A percentile compares a stretch with the other conserved stretches of the same genome.
Conservation (phyloP, 106 monocot species). For the Posidonia australis region DNA sequence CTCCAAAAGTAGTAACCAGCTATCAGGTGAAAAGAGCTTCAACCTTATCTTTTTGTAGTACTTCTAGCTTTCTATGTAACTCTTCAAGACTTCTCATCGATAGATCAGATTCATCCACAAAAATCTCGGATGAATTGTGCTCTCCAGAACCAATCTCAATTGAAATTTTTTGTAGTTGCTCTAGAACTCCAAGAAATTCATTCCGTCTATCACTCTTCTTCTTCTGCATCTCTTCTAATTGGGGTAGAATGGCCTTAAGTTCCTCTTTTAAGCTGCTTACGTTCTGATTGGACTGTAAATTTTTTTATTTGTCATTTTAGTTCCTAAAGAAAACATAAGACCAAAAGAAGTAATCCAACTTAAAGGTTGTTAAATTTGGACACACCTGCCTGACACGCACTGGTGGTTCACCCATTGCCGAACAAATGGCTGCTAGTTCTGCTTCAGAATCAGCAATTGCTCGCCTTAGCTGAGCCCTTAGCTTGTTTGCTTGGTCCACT, state of each 20-base stretch:
- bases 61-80: slow-evolving; percentile 32
- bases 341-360: not conserved
- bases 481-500: slow-evolving; percentile 50
- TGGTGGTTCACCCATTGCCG: slow-evolving; percentile 54
- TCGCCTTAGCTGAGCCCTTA: slow-evolving; percentile 49
- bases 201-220: slow-evolving; percentile 38
- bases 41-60: slow-evolving; percentile 68
- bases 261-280: slow-evolving; percentile 49
- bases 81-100: slow-evolving; percentile 46
- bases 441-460: slow-evolving; percentile 64
- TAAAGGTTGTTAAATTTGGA: not conserved
- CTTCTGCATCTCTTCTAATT: slow-evolving; percentile 53
- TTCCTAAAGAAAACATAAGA: not conserved
- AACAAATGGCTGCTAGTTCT: slow-evolving; percentile 61
- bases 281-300: slow-evolving; percentile 18
- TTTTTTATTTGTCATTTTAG: not conserved
- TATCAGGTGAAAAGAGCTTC: not conserved
- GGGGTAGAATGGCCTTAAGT: slow-evolving; percentile 39
- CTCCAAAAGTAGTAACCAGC: not conserved
- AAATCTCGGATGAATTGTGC: slow-evolving; percentile 3
- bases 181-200: slow-evolving; percentile 41
- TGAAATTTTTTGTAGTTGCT: slow-evolving; percentile 34
- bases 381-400: slow-evolving; percentile 55
- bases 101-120: slow-evolving; percentile 50
- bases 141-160: slow-evolving; percentile 33